Evolutionary conservation across 2,329 filamentous ascomycete species (phyloP).

Genomic region (Fusarium chlamydosporum): DNA sequence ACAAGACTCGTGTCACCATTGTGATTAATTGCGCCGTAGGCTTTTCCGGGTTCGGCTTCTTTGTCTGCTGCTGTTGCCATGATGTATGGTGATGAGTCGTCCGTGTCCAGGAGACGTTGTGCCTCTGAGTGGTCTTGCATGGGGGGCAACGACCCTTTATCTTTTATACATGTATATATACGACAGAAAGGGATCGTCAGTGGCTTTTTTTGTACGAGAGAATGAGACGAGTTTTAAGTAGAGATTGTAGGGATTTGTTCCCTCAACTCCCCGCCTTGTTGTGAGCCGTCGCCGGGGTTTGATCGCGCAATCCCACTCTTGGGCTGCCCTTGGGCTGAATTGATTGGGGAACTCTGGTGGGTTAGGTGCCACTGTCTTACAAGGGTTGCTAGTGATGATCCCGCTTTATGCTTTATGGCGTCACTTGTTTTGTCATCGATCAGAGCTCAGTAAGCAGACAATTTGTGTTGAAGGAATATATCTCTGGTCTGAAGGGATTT

Average conservation of each 20-base stretch:
- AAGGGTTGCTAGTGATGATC: constrained; percentile 22
- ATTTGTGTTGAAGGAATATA: not conserved
- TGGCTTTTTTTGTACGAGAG: not conserved
- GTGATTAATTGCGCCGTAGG: constrained; percentile 25
- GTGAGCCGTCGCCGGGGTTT: constrained; percentile 39
- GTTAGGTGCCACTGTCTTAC: constrained; percentile 33
- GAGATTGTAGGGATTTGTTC: not conserved
- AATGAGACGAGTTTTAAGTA: constrained; percentile 1
- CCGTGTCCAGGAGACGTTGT: constrained; percentile 15
- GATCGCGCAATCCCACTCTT: constrained; percentile 47
- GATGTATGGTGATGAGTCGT: constrained; percentile 2
- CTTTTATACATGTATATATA: not conserved
- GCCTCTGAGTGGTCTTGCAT: constrained; percentile 25
- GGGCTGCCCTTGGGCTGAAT: constrained; percentile 2
- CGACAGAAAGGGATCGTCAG: not conserved
- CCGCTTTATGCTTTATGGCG: constrained; percentile 32
- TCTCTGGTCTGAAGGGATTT: too few relatives aligned
- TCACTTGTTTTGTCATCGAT: not conserved
- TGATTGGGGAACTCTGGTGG: constrained; percentile 29
- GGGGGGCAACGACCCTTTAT: not conserved
- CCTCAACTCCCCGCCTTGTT: constrained; percentile 27
- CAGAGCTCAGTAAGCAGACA: not conserved
- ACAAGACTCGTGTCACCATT: constrained; percentile 35
- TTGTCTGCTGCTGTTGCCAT: constrained; percentile 29
- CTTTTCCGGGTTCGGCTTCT: constrained; percentile 26